Evolutionary conservation across 345 rosid species (phyloP).

Genomic region (Euphorbia lathyris): DNA sequence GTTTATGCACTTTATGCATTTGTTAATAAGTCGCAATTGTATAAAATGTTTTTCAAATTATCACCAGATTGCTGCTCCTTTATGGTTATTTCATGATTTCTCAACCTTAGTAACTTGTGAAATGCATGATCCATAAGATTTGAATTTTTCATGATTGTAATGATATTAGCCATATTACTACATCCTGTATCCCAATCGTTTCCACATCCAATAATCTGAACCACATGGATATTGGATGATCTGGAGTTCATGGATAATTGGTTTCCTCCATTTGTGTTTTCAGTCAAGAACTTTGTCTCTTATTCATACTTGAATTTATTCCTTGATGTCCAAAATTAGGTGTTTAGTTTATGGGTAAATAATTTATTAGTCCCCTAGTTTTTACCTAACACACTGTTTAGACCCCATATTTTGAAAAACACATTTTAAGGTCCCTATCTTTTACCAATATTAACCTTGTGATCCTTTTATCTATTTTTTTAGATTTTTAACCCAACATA

Average conservation of each 20-base stretch:
- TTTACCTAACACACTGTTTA: too few species aligned
- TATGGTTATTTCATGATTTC: neutral
- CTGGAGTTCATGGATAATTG: neutral
- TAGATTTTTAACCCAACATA: too few species aligned
- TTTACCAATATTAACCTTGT: too few species aligned
- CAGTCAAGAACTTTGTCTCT: neutral
- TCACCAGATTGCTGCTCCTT: neutral
- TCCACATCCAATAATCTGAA: neutral
- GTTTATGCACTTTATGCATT: neutral
- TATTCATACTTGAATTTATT: neutral
- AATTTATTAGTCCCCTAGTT: too few species aligned
- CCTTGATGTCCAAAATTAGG: neutral
- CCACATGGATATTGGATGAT: neutral
- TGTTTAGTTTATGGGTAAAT: too few species aligned
- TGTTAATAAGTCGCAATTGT: neutral
- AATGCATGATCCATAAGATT: neutral
- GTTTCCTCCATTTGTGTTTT: neutral
- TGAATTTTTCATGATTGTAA: neutral
- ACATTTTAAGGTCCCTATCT: too few species aligned
- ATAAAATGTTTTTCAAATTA: neutral
- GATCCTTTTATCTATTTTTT: too few species aligned
- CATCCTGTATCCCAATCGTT: neutral
- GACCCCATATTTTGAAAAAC: too few species aligned
- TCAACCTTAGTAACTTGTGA: neutral
- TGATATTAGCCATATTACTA: neutral